Percentiles rank a stretch among this genome's conserved stretches.
Evolutionary conservation across 2,329 filamentous ascomycete genomes (phyloP).

Genomic region (Pyrenochaeta sp.): DNA sequence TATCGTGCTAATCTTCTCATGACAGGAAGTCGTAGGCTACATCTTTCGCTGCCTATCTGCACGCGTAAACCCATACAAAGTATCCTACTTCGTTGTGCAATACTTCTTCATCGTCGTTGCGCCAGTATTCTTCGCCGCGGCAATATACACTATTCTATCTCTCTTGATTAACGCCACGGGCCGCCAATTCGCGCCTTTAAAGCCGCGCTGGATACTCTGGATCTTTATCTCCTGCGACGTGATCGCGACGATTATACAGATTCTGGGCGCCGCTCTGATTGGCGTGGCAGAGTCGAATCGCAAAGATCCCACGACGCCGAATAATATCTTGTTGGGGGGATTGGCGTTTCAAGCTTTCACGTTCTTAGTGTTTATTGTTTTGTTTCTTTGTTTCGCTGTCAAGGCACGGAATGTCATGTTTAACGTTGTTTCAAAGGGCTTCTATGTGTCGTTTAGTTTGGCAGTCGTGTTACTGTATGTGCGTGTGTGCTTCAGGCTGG

Average conservation of each 20-base stretch:
- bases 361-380: slow-evolving; percentile 59
- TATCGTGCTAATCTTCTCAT: too few species aligned
- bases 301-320: slow-evolving; percentile 60
- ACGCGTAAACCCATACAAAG: slow-evolving; percentile 60
- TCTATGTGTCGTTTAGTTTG: slow-evolving; percentile 53
- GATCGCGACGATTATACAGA: slow-evolving; percentile 62
- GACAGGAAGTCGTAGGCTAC: slow-evolving; percentile 52
- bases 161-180: slow-evolving; percentile 60
- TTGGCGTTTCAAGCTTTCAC: slow-evolving; percentile 64
- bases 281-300: slow-evolving; percentile 59
- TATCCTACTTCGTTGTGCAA: slow-evolving; percentile 65
- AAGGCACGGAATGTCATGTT: slow-evolving; percentile 46
- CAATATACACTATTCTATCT: slow-evolving; percentile 64
- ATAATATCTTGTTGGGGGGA: slow-evolving; percentile 65
- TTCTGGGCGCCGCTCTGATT: slow-evolving; percentile 64
- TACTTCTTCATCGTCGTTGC: slow-evolving; percentile 70
- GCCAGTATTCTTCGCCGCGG: slow-evolving; percentile 65
- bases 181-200: slow-evolving; percentile 54
- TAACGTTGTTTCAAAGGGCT: slow-evolving; percentile 46
- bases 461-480: slow-evolving; percentile 62
- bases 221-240: slow-evolving; percentile 65
- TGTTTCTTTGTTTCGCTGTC: slow-evolving; percentile 54
- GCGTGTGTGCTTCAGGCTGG: slow-evolving; percentile 63
- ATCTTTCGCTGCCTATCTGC: slow-evolving; percentile 52
- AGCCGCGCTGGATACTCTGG: slow-evolving; percentile 59